These are phyloP conservation scores for Pisolithus orientalis DNA, from an alignment of 768 basidiomycete genomes.

Conservation along the genomic window DNA sequence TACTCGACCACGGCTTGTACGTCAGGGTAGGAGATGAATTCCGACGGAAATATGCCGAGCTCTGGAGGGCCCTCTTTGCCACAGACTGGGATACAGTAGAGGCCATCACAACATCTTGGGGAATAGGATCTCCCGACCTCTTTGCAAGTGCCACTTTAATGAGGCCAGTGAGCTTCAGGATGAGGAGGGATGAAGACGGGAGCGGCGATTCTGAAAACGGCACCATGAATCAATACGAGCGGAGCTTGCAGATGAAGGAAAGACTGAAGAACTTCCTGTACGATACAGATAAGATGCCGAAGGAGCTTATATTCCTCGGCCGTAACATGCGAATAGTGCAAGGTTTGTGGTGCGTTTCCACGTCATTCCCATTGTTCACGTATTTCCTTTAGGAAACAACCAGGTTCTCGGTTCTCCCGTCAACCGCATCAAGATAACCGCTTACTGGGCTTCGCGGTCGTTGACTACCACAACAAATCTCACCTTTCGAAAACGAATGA, in stretches of 20 bases:
- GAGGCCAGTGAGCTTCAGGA: slow-evolving; percentile 45
- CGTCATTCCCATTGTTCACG: background rate
- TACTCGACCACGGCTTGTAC: slow-evolving; percentile 92
- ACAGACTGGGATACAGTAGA: slow-evolving; percentile 50
- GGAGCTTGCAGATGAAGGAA: slow-evolving; percentile 61
- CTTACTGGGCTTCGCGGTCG: slow-evolving; percentile 72
- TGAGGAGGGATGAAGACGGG: slow-evolving; percentile 6
- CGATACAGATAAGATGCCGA: slow-evolving; percentile 77
- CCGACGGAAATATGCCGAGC: slow-evolving; percentile 63
- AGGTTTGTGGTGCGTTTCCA: slow-evolving; percentile 13
- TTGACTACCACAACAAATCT: slow-evolving; percentile 42
- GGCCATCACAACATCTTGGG: slow-evolving; percentile 52
- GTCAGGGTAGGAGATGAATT: slow-evolving; percentile 65
- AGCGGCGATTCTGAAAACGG: slow-evolving; percentile 9
- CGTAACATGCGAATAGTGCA: slow-evolving; percentile 63
- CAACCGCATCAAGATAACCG: slow-evolving; percentile 87
- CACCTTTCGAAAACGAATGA: slow-evolving; percentile 34
- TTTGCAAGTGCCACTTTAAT: slow-evolving; percentile 70
- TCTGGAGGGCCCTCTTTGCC: slow-evolving; percentile 66
- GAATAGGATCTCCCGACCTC: slow-evolving; percentile 63
- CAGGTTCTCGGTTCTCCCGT: slow-evolving; percentile 81
- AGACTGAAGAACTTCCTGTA: slow-evolving; percentile 58
- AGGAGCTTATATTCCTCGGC: slow-evolving; percentile 67
- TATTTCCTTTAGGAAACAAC: slow-evolving; percentile 52
- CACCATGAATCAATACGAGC: slow-evolving; percentile 56